A percentile compares a stretch with the other conserved stretches of the same genome.
phyloP scores from a whole-genome alignment of 2,329 filamentous ascomycete genomes.

The Claviceps pusilla region DNA sequence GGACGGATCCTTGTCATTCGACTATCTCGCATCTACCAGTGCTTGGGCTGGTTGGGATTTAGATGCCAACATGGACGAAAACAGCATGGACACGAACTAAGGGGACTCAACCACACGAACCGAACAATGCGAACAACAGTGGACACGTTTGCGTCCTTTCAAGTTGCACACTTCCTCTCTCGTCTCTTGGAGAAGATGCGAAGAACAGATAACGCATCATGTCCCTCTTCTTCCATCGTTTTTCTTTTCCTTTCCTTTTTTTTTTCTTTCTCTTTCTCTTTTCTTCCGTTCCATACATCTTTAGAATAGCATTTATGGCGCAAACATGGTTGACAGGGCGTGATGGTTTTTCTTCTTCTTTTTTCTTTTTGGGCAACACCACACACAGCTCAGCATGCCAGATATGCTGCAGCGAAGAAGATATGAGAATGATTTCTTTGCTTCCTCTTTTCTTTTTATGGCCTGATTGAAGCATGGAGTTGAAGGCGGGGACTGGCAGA shows the following conservation, averaged over 20 bases:
- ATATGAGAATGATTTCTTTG: not conserved
- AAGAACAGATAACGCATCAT: not conserved
- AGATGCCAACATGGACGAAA: constrained; percentile 5
- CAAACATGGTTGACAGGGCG: not conserved
- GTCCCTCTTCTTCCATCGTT: not conserved
- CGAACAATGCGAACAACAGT: not conserved
- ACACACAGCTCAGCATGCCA: not conserved
- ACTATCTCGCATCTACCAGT: constrained; percentile 16
- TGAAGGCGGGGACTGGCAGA: not conserved
- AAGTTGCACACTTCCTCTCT: no score
- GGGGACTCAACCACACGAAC: not conserved
- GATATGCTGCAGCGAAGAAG: not conserved
- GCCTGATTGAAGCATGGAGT: not conserved
- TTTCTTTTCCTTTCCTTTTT: not conserved
- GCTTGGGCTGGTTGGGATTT: constrained; percentile 18
- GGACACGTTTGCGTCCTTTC: no score
- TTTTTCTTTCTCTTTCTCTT: not conserved
- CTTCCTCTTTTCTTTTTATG: not conserved
- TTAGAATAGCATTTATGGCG: not conserved
- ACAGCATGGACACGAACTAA: not conserved
- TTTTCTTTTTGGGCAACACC: not conserved
- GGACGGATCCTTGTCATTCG: constrained; percentile 13
- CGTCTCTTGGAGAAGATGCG: no score
- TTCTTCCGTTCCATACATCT: not conserved
- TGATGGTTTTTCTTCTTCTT: not conserved